Base-by-base conservation (phyloP, 2,329 filamentous ascomycete species). In the Diplodia corticola region DNA sequence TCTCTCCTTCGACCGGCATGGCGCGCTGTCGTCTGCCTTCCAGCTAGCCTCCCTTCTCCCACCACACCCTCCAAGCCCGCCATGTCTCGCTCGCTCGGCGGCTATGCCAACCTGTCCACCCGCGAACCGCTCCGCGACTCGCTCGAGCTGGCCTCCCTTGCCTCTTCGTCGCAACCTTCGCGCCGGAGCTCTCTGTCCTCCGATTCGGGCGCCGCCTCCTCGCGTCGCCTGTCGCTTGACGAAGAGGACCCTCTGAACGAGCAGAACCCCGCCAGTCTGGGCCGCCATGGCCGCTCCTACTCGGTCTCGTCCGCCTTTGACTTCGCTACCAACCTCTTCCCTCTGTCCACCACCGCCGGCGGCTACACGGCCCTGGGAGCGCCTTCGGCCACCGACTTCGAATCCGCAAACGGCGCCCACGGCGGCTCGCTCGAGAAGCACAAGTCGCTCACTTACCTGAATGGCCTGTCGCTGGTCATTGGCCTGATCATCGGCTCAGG, bases 401-500 rank as follows among this genome's bases (percentile, higher is more conserved):
- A 88, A 71, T 78, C 84, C 67, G 77, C 84, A 68, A 84, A 84
- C 61, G 86, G 85, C 17, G 73, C 90, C 24, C 86, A 87, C n/a
- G 91, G 90, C 68, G 89, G 86, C n/a, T 92, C 90, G 48, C 80
- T 98, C 69, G 95, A 99, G 83, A 95, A 92, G 77, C 90, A 96
- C 82, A 99, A 99, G 82, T 96, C 91, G 15, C 80, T 99, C 78
- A 98, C 95, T 30, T 98, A 94, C 75, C 76, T 98, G 54, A 99
- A 99, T 77, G 95, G 95, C 0, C 79, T 99, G 67, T 96, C 92
- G 26, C 83, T 99, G 67, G 91, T 99, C 59, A 86, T 98, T 57
- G 94, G 95, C 1, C 80, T 99, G 69, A 96, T 98, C 71, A 98
- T 99, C 74, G 95, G 95, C 3, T 96, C 92, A 26, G 95, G 94